A percentile compares a stretch with the other conserved stretches of the same genome.
phyloP scores from a whole-genome alignment of 345 rosid genomes.

The Rhodomyrtus tomentosa region DNA sequence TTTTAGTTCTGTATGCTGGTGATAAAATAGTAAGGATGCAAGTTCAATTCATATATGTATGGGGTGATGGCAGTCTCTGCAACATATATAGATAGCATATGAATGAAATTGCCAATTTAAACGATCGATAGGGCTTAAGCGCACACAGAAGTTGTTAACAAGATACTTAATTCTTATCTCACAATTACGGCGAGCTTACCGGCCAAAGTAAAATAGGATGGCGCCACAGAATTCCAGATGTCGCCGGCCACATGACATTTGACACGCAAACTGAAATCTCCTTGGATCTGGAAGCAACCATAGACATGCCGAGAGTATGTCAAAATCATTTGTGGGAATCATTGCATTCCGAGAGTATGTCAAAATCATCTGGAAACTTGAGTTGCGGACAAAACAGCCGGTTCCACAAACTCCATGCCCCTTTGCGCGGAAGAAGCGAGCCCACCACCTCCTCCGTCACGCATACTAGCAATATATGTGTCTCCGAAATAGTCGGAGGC shows the following conservation, averaged over 20 bases:
- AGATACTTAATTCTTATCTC: background rate
- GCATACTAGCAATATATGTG: slow-evolving; percentile 9
- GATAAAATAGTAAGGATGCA: background rate
- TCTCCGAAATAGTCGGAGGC: slow-evolving; percentile 12
- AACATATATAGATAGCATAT: background rate
- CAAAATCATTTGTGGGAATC: no score
- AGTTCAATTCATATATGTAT: background rate
- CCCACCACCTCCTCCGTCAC: slow-evolving; percentile 4
- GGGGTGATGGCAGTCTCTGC: background rate
- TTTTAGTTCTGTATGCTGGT: background rate
- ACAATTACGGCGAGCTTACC: background rate
- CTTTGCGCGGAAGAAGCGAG: background rate
- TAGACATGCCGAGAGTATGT: background rate
- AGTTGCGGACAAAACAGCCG: background rate
- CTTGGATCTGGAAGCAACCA: slow-evolving; percentile 9
- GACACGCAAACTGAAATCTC: slow-evolving; percentile 7
- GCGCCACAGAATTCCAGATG: slow-evolving; percentile 13
- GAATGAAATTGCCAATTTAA: background rate
- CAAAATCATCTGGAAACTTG: no score
- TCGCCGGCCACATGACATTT: slow-evolving; percentile 9
- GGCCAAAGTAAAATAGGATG: slow-evolving; percentile 12
- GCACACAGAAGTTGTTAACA: background rate
- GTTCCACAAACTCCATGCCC: background rate
- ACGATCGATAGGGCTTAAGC: background rate
- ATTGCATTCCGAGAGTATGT: no score